Conservation (phyloP, 352 stramenopile genomes). For the Ophiocytium majus region DNA sequence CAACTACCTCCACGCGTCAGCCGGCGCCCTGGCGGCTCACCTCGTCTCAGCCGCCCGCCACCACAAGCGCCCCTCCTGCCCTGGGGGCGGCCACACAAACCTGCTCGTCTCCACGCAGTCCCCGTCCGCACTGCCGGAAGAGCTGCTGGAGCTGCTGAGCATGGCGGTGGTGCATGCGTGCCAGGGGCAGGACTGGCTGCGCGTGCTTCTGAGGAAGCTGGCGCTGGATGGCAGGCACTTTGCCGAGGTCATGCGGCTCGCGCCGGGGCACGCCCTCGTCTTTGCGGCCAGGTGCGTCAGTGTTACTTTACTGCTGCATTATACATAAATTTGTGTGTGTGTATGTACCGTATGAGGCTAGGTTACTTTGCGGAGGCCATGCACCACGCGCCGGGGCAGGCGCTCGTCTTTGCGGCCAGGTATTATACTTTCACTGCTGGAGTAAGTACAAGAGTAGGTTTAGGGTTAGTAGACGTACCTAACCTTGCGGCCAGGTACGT, state of each 20-base stretch:
- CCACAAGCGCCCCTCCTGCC: slow-evolving; percentile 56
- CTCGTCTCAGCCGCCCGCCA: slow-evolving; percentile 53
- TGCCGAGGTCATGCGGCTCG: not conserved
- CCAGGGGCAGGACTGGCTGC: slow-evolving; percentile 18
- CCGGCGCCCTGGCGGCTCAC: slow-evolving; percentile 49
- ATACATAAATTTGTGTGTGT: too few species aligned
- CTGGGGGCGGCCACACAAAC: slow-evolving; percentile 10
- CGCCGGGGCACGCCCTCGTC: not conserved
- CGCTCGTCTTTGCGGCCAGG: too few species aligned
- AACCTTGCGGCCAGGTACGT: too few species aligned
- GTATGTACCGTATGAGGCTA: too few species aligned
- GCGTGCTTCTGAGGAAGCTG: not conserved
- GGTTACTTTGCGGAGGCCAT: too few species aligned
- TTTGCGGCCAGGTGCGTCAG: too few species aligned
- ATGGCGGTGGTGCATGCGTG: slow-evolving; percentile 16
- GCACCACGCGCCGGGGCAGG: too few species aligned
- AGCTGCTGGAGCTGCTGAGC: slow-evolving; percentile 53
- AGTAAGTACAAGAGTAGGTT: too few species aligned
- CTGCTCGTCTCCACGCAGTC: slow-evolving; percentile 48
- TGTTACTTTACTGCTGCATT: too few species aligned
- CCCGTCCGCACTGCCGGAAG: slow-evolving; percentile 40
- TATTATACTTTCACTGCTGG: too few species aligned
- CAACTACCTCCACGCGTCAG: slow-evolving; percentile 58
- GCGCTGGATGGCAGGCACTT: not conserved
- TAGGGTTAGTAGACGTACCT: too few species aligned